These are phyloP conservation scores for Cymodocea nodosa DNA, from an alignment of 116 monocot species.

Conservation along the genomic window DNA sequence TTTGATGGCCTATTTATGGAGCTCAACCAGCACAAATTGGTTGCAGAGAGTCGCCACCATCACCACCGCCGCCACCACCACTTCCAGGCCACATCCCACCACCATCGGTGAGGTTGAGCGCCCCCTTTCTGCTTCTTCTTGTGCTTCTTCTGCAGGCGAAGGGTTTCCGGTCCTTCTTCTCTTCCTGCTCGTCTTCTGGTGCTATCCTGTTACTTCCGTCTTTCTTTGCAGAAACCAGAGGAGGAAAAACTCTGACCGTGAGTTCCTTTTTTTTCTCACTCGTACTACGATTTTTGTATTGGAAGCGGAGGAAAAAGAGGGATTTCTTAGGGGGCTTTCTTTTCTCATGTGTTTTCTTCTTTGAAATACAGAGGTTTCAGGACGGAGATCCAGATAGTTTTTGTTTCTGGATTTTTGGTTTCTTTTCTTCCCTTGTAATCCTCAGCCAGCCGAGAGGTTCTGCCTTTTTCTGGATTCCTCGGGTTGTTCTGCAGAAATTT, in stretches of 20 bases:
- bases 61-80: not conserved
- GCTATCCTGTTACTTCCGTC: not conserved
- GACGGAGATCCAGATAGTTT: constrained; percentile 19
- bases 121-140: not conserved
- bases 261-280: no score
- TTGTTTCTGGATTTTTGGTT: not conserved
- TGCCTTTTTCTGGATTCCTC: constrained; percentile 6
- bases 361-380: constrained; percentile 1
- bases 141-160: no score
- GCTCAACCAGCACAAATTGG: not conserved
- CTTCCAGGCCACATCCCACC: not conserved
- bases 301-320: not conserved
- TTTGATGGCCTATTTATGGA: not conserved
- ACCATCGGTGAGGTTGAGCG: constrained; percentile 7
- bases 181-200: not conserved
- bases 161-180: not conserved
- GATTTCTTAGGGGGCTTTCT: not conserved
- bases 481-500: constrained; percentile 1
- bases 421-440: not conserved
- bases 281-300: no score
- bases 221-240: not conserved
- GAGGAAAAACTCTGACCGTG: no score
- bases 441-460: not conserved
- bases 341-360: not conserved
- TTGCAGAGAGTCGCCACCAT: constrained; percentile 2